Conservation (phyloP, 1,139 yeast species). For the Suhomyces maxii region DNA sequence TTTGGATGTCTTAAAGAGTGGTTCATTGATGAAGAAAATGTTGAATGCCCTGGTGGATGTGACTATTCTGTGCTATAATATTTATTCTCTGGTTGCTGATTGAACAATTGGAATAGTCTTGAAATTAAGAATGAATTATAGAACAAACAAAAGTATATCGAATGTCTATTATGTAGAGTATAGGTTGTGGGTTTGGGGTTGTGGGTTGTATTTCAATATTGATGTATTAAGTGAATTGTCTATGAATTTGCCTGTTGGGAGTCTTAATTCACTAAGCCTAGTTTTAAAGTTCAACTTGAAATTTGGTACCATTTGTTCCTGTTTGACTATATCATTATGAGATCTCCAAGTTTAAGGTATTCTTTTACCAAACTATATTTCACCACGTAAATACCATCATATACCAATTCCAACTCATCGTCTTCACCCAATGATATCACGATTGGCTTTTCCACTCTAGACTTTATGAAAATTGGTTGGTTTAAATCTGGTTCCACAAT, state of each 20-base stretch:
- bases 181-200: too few relatives aligned
- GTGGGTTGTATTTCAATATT: too few relatives aligned
- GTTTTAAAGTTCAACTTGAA: too few relatives aligned
- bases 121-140: too few relatives aligned
- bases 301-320: too few relatives aligned
- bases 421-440: conserved; percentile 31
- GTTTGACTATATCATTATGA: conserved; percentile 34
- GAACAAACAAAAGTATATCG: too few relatives aligned
- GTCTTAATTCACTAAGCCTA: too few relatives aligned
- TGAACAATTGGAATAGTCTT: too few relatives aligned
- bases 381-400: conserved; percentile 74
- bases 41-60: conserved; percentile 85
- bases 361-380: conserved; percentile 57
- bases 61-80: conserved; percentile 16
- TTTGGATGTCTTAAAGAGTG: conserved; percentile 76
- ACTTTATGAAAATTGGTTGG: conserved; percentile 73
- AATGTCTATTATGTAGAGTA: too few relatives aligned
- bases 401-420: conserved; percentile 64
- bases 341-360: conserved; percentile 43
- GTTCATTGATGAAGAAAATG: conserved; percentile 65
- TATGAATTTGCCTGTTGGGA: too few relatives aligned
- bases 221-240: too few relatives aligned
- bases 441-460: conserved; percentile 34
- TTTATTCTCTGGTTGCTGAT: background rate
- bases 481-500: conserved; percentile 73